These are phyloP conservation scores for Neurospora sp. DNA, from an alignment of 495 filamentous ascomycete species.

Conservation along the genomic window DNA sequence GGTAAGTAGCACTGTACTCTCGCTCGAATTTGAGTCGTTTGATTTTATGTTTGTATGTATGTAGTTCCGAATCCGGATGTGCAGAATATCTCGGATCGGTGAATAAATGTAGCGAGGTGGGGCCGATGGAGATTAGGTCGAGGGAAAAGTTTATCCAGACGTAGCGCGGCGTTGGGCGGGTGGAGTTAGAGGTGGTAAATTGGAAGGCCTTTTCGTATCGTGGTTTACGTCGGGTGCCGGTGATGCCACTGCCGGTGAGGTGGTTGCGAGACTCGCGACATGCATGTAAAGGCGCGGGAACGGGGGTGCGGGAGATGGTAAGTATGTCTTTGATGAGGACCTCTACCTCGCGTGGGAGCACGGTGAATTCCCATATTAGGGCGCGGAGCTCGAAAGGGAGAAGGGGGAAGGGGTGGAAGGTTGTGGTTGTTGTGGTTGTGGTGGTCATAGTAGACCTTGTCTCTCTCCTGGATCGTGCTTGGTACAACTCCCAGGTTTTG, in stretches of 20 bases:
- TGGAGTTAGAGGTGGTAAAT: too few species aligned
- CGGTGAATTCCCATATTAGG: not conserved
- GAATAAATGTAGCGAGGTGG: not conserved
- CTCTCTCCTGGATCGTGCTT: too few species aligned
- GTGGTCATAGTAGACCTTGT: constrained; percentile 27
- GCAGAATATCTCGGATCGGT: not conserved
- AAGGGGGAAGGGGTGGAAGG: not conserved
- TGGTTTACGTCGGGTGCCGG: too few species aligned
- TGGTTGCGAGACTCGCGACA: not conserved
- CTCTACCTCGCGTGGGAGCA: not conserved
- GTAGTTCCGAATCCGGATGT: too few species aligned
- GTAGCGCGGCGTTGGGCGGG: not conserved
- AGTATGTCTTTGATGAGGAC: not conserved
- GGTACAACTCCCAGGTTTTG: too few species aligned
- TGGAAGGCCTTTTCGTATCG: not conserved
- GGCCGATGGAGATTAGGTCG: not conserved
- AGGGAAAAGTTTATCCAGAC: not conserved
- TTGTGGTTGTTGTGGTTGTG: constrained; percentile 26
- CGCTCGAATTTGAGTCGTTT: not conserved
- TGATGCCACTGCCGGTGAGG: not conserved
- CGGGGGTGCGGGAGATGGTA: not conserved
- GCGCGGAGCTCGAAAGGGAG: not conserved
- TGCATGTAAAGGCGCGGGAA: not conserved
- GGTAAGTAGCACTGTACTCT: not conserved
- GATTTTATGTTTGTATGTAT: not conserved